Conservation (phyloP, 805 yeast species). For the Candida multigemmis region DNA sequence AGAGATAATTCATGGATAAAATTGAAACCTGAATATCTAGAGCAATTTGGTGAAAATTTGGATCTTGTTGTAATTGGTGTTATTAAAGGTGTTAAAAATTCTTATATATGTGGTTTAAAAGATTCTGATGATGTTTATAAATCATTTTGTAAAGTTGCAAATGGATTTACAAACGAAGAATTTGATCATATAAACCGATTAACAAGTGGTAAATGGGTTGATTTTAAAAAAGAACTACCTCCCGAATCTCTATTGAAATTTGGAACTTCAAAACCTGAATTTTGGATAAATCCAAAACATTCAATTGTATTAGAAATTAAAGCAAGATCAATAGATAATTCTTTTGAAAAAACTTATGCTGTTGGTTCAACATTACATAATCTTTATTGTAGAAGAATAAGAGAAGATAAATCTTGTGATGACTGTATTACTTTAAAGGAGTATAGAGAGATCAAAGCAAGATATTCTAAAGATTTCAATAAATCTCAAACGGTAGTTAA, state of each 20-base stretch:
- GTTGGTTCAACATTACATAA: constrained; percentile 67
- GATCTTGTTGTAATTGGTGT: constrained; percentile 78
- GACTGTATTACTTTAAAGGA: constrained; percentile 50
- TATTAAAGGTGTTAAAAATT: constrained; percentile 59
- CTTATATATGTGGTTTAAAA: constrained; percentile 67
- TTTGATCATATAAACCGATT: constrained; percentile 46
- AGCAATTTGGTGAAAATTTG: constrained; percentile 77
- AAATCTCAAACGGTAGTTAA: constrained; percentile 20
- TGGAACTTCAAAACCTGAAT: constrained; percentile 54
- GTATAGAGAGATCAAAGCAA: constrained; percentile 30
- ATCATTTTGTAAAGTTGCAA: constrained; percentile 74
- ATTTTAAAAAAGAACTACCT: constrained; percentile 17
- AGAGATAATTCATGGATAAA: constrained; percentile 72
- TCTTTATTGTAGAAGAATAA: constrained; percentile 58
- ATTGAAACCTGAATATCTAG: constrained; percentile 84
- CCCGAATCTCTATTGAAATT: constrained; percentile 31
- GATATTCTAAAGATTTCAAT: constrained; percentile 12
- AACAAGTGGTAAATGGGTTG: constrained; percentile 57
- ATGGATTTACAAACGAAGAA: constrained; percentile 67
- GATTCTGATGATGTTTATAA: constrained; percentile 37
- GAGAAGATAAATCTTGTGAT: constrained; percentile 60
- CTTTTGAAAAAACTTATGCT: constrained; percentile 39
- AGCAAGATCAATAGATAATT: constrained; percentile 60
- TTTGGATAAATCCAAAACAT: constrained; percentile 74
- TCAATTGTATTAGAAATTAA: constrained; percentile 77